Evolutionary conservation across 306 rosid genomes (phyloP), one percentile per base, ranked within the genome.

Genomic region (Cyamopsis tetragonoloba): DNA sequence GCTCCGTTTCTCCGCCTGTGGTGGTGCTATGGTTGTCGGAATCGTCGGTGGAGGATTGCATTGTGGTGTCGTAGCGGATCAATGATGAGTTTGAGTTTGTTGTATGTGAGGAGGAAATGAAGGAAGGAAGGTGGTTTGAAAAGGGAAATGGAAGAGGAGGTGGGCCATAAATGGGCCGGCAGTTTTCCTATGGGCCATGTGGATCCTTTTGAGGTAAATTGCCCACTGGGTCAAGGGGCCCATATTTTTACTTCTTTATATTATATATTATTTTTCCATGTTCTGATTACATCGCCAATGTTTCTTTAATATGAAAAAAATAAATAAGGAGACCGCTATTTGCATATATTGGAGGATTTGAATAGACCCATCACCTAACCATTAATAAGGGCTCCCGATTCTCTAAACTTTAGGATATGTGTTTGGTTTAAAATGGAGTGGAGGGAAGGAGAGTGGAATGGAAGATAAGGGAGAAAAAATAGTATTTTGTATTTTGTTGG

Each of bases 21-120:
- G 58, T 51, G 58, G 71, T 37, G n/a, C n/a, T n/a, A n/a, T n/a
- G n/a, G n/a, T 28, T 54, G 3, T 55, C 13, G 15, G 68, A 70
- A 0, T 72, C 68, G 0, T 73, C 76, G 7, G 15, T 42, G 30
- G 68, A 14, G 7, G 61, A 50, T 0, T 61, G 72, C 70, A 66
- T 78, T 66, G 53, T 17, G 15, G 20, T 19, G 18, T 34, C 4
- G 44, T 9, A 14, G 4, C 6, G 22, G 1, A 23, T 2, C 7
- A 6, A 51, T 26, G 5, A 50, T 4, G n/a, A 51, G 19, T 12
- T 12, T 8, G 19, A 24, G 38, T 26, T 27, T 13, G 58, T 17
- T 50, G 34, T 49, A 30, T 49, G 35, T 24, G 35, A 31, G 37
- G 0, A 3, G 2, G 32, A 22, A 14, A 48, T n/a, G n/a, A 28